Conservation (phyloP, 2,329 filamentous ascomycete species). For the Cladophialophora bantiana region DNA sequence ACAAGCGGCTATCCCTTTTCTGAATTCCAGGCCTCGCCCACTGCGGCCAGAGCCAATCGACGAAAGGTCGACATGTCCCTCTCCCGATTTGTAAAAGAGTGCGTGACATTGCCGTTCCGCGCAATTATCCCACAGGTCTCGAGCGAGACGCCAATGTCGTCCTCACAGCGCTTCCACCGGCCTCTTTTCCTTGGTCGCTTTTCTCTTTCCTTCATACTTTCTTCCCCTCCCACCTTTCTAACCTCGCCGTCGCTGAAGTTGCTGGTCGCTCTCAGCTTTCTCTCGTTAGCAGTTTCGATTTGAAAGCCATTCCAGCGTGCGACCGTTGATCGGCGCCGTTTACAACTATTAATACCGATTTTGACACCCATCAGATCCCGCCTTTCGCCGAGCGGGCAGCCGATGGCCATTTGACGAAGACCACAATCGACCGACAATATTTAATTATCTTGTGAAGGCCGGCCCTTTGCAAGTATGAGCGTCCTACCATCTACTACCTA, state of each 20-base stretch:
- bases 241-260: conserved; percentile 36
- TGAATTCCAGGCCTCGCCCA: conserved; percentile 18
- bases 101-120: conserved; percentile 31
- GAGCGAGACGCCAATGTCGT: conserved; percentile 28
- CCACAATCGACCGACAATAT: conserved; percentile 8
- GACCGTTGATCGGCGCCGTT: conserved; percentile 35
- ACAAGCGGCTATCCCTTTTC: conserved; percentile 10
- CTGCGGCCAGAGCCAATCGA: conserved; percentile 26
- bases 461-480: conserved; percentile 40
- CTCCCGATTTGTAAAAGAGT: conserved; percentile 24
- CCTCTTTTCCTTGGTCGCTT: conserved; percentile 19
- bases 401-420: conserved; percentile 21
- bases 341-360: conserved; percentile 35
- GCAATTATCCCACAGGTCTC: conserved; percentile 19
- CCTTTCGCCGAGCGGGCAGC: conserved; percentile 16
- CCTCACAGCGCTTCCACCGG: conserved; percentile 33
- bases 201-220: conserved; percentile 22
- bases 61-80: conserved; percentile 15
- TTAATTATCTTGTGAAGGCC: conserved; percentile 31
- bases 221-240: conserved; percentile 4
- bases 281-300: conserved; percentile 29
- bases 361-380: conserved; percentile 11
- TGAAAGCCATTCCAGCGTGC: conserved; percentile 9
- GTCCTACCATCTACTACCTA: conserved; percentile 59
- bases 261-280: conserved; percentile 37